Base-by-base conservation (phyloP, 2,329 filamentous ascomycete genomes). In the Neonectria faginata region DNA sequence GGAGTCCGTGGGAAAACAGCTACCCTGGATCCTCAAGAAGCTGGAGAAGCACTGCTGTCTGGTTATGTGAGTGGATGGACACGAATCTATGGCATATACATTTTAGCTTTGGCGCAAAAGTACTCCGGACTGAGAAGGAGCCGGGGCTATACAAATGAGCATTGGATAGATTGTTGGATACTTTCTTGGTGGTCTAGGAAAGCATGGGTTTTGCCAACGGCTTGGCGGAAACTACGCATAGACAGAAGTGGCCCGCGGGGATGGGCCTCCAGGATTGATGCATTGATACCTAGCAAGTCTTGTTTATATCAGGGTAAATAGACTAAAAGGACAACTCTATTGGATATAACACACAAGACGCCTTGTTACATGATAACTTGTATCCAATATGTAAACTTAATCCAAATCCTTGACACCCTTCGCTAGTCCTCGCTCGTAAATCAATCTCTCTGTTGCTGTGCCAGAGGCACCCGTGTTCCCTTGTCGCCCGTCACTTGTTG, bases 21-120 rank as follows among this genome's bases (percentile, higher is more conserved):
- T 92, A 70, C 86, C 86, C 8, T 86, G 82, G 76, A 74, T 92
- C 39, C 74, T 92, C 67, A 85, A 84, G 74, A 89, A 89, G 80
- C 76, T 93, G 76, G 88, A 89, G 77, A 89, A 88, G 78, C 81
- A 81, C 63, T 94, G 91, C 79, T 94, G 92, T 82, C 81, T 88
- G 42, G 87, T 95, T 73, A 94, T 94, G 92, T 95, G 82, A 65
- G 62, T 55, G 39, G 10, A 33, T 61, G 67, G 66, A 29, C 48
- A 52, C 62, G 54, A 53, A 53, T 53, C 51, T 67, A 11, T 20
- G 42, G n/a, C 27, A 33, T 64, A 31, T 63, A 22, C 50, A 57
- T 48, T 54, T 14, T 66, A 50, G 60, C 22, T 64, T 60, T 29
- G 54, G 29, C 53, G 60, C 58, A 66, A 62, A 60, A 60, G 53